Conservation (phyloP, 139 green algal genomes). For the Volvox reticuliferus region DNA sequence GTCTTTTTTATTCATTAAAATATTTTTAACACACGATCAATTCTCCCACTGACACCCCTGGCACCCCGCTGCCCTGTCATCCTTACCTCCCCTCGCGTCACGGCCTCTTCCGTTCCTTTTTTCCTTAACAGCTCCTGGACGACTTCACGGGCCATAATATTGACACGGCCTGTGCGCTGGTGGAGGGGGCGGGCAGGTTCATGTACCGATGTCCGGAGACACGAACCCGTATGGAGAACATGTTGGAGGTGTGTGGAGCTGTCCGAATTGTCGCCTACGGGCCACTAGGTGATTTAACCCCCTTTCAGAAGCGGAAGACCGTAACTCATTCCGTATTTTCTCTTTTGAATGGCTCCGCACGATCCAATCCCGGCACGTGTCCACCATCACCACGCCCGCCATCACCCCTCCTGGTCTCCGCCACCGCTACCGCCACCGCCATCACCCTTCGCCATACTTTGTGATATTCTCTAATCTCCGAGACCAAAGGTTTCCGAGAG, state of each 20-base stretch:
- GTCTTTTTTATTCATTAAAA: no score
- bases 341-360: no score
- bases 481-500: no score
- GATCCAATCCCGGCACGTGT: no score
- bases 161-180: conserved; percentile 86
- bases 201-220: conserved; percentile 83
- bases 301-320: no score
- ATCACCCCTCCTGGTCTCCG: neutral
- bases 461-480: neutral
- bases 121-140: conserved; percentile 79
- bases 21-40: no score
- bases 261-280: no score
- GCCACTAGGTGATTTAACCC: no score
- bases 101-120: neutral
- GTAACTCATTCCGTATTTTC: no score
- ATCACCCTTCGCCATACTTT: neutral
- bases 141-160: conserved; percentile 93
- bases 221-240: conserved; percentile 83
- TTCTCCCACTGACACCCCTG: neutral
- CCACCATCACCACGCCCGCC: no score
- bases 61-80: neutral
- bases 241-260: conserved; percentile 77
- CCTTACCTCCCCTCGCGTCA: neutral
- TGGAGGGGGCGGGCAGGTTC: conserved; percentile 91
- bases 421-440: no score